These are phyloP conservation scores for Boletus subparvulus DNA, from an alignment of 768 basidiomycete genomes.

Conservation along the genomic window DNA sequence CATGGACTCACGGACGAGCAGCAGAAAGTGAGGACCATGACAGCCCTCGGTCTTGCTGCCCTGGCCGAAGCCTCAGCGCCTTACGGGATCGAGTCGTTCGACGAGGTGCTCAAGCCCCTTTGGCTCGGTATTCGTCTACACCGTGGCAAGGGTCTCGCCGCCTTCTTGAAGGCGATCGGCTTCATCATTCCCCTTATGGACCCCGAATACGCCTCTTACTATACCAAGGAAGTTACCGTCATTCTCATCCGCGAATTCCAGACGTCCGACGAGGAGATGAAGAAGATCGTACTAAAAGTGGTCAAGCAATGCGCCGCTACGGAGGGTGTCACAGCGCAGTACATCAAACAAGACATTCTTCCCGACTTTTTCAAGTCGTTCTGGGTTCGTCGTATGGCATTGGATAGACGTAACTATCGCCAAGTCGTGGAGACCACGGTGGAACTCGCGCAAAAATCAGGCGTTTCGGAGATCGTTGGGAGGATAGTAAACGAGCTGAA, in stretches of 20 bases:
- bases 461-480: constrained; percentile 94
- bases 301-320: constrained; percentile 99
- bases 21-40: constrained; percentile 81
- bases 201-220: constrained; percentile 98
- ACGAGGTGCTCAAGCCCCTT: constrained; percentile 83
- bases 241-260: constrained; percentile 98
- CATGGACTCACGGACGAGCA: constrained; percentile 77
- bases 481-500: constrained; percentile 66
- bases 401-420: constrained; percentile 92
- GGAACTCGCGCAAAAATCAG: constrained; percentile 95
- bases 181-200: constrained; percentile 99
- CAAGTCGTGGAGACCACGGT: constrained; percentile 99
- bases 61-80: constrained; percentile 96
- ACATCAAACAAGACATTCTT: constrained; percentile 96
- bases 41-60: constrained; percentile 77
- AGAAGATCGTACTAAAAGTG: constrained; percentile 99
- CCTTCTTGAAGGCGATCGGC: constrained; percentile 89
- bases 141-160: constrained; percentile 75
- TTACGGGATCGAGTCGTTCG: constrained; percentile 99
- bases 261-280: constrained; percentile 99
- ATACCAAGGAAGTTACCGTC: constrained; percentile 96
- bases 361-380: constrained; percentile 99
- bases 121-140: constrained; percentile 79
- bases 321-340: constrained; percentile 93
- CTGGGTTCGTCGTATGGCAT: constrained; percentile 98